Evolutionary conservation across 176 grass and related monocot species (phyloP).

Genomic region (Elymus sibiricus): DNA sequence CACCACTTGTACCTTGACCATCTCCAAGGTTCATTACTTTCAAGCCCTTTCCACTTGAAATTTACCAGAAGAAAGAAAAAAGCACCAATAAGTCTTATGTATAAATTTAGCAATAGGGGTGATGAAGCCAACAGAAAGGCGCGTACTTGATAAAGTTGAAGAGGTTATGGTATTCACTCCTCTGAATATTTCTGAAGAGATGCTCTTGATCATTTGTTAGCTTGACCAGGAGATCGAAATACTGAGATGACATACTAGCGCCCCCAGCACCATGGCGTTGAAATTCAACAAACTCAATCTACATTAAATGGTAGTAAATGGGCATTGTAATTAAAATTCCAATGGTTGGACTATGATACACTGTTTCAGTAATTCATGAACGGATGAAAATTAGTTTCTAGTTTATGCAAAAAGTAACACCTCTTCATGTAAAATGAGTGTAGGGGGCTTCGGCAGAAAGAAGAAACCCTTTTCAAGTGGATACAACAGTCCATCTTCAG

Average conservation of each 20-base stretch:
- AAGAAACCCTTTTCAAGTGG: constrained; percentile 98
- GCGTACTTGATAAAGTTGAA: constrained; percentile 81
- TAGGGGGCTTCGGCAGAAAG: constrained; percentile 98
- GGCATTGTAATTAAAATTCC: background rate
- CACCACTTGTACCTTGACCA: constrained; percentile 60
- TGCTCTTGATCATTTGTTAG: constrained; percentile 82
- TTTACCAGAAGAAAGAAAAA: constrained; percentile 36
- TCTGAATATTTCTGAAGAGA: constrained; percentile 90
- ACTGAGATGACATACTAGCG: constrained; percentile 71
- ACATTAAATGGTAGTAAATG: constrained; percentile 20
- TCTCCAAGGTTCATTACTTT: constrained; percentile 97
- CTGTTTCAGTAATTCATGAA: constrained; percentile 3
- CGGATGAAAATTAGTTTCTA: constrained; percentile 12
- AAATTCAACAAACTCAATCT: constrained; percentile 92
- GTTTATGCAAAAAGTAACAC: constrained; percentile 36
- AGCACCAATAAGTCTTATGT: background rate
- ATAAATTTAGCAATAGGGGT: constrained; percentile 16
- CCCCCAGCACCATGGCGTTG: constrained; percentile 75
- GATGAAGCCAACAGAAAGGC: constrained; percentile 7
- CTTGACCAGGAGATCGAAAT: constrained; percentile 81
- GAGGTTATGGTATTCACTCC: constrained; percentile 83
- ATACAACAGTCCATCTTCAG: constrained; percentile 96
- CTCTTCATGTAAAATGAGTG: constrained; percentile 98
- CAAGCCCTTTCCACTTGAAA: constrained; percentile 72
- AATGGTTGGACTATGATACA: constrained; percentile 5